A percentile compares a stretch with the other conserved stretches of the same genome.
phyloP scores from a whole-genome alignment of 306 rosid genomes.

The Fagus crenata region DNA sequence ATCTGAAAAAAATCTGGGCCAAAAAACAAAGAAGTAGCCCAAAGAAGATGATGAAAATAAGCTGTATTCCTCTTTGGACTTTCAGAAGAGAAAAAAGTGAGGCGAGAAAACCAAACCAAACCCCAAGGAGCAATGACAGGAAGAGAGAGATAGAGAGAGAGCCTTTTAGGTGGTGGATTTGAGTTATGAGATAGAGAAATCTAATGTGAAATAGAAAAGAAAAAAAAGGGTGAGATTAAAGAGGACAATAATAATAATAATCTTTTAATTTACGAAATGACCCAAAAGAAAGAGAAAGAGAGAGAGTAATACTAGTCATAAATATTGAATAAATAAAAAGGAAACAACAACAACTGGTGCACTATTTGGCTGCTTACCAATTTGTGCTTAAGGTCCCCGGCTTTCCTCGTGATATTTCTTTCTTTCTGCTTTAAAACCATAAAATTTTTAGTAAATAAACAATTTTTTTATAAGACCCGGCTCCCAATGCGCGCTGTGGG shows the following conservation, averaged over 20 bases:
- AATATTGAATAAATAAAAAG: background rate
- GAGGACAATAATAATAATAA: slow-evolving; percentile 48
- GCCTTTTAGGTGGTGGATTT: slow-evolving; percentile 59
- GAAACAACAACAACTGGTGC: slow-evolving; percentile 18
- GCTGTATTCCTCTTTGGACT: slow-evolving; percentile 8
- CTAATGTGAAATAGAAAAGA: slow-evolving; percentile 26
- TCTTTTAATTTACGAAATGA: slow-evolving; percentile 53
- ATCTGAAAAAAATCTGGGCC: slow-evolving; percentile 27
- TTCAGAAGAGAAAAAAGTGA: slow-evolving; percentile 26
- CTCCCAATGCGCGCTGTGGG: slow-evolving; percentile 42
- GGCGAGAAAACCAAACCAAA: slow-evolving; percentile 45
- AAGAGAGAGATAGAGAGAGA: slow-evolving; percentile 37
- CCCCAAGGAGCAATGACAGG: slow-evolving; percentile 51
- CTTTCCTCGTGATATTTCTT: slow-evolving; percentile 29
- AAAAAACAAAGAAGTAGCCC: slow-evolving; percentile 30
- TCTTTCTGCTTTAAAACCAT: slow-evolving; percentile 6
- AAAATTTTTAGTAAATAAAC: background rate
- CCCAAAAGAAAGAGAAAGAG: slow-evolving; percentile 41
- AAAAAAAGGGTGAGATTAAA: slow-evolving; percentile 44
- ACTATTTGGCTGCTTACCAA: slow-evolving; percentile 51
- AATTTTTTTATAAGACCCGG: slow-evolving; percentile 18
- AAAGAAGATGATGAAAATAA: slow-evolving; percentile 10
- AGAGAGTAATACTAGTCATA: slow-evolving; percentile 28
- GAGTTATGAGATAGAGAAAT: slow-evolving; percentile 17
- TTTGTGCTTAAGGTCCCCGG: slow-evolving; percentile 32